Conservation (phyloP, 306 rosid genomes). For the Phaseolus lunatus region DNA sequence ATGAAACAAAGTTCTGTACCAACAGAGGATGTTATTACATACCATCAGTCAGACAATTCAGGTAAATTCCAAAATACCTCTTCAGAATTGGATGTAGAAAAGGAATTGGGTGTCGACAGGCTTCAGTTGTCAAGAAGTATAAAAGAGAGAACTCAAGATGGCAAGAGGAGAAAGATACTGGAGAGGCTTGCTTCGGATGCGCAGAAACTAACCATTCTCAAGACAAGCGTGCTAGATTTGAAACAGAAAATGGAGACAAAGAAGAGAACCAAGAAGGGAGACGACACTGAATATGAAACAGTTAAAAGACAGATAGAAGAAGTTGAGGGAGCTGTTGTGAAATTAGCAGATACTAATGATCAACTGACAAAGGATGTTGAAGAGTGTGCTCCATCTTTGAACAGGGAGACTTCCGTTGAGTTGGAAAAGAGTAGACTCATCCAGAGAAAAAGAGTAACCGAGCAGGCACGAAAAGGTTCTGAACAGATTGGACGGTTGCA, state of each 20-base stretch:
- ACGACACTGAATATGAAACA: constrained; percentile 59
- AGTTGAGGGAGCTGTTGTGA: constrained; percentile 73
- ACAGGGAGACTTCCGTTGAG: constrained; percentile 51
- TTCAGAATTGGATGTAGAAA: constrained; percentile 70
- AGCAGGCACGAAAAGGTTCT: constrained; percentile 74
- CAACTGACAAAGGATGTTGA: constrained; percentile 67
- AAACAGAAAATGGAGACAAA: constrained; percentile 65
- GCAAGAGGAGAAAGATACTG: constrained; percentile 69
- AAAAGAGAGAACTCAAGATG: constrained; percentile 58
- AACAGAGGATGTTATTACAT: constrained; percentile 45
- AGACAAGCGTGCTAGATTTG: constrained; percentile 65
- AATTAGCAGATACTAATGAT: constrained; percentile 64
- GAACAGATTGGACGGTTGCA: constrained; percentile 88
- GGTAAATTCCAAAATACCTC: constrained; percentile 53
- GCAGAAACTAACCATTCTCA: constrained; percentile 66
- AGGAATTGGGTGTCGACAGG: constrained; percentile 81
- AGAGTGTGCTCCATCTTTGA: constrained; percentile 55
- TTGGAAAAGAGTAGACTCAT: constrained; percentile 61
- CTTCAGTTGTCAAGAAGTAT: constrained; percentile 60
- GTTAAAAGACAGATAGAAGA: constrained; percentile 77
- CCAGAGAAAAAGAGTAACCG: constrained; percentile 56
- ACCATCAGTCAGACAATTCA: constrained; percentile 50
- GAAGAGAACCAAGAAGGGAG: constrained; percentile 61
- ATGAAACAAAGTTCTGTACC: constrained; percentile 54
- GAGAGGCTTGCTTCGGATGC: constrained; percentile 82